Evolutionary conservation across 192 early-diverging fungal species (phyloP).

Genomic region (Obelidium mucronatum): DNA sequence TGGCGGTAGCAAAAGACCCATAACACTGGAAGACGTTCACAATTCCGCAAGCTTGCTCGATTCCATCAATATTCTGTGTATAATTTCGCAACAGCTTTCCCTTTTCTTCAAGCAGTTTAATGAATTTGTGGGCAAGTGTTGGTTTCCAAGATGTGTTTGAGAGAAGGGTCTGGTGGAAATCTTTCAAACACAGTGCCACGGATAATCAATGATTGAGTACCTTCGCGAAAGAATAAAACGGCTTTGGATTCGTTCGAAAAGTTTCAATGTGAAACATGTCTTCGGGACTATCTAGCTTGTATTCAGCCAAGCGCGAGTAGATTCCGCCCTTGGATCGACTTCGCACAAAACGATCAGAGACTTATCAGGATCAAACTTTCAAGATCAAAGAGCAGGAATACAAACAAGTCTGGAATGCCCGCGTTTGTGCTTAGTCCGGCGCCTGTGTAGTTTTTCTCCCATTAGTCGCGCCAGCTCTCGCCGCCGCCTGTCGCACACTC

Average conservation of each 20-base stretch:
- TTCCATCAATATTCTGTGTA: constrained; percentile 97
- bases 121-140: constrained; percentile 85
- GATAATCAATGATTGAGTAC: constrained; percentile 26
- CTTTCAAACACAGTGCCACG: not conserved
- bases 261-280: constrained; percentile 94
- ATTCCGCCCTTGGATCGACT: constrained; percentile 88
- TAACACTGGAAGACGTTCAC: constrained; percentile 86
- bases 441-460: no score
- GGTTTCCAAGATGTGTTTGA: constrained; percentile 89
- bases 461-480: no score
- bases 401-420: constrained; percentile 93
- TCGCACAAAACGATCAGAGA: not conserved
- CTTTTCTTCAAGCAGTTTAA: constrained; percentile 86
- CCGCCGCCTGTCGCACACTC: no score
- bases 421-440: constrained; percentile 90
- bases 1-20: constrained; percentile 95
- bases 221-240: constrained; percentile 95
- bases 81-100: constrained; percentile 92
- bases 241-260: constrained; percentile 83
- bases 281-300: constrained; percentile 91
- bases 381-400: not conserved
- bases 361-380: no score
- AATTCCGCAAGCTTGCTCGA: constrained; percentile 90
- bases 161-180: not conserved
- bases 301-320: constrained; percentile 83